These are phyloP conservation scores for Pinus tabuliformis DNA, from an alignment of 75 land plant species.

Conservation along the genomic window DNA sequence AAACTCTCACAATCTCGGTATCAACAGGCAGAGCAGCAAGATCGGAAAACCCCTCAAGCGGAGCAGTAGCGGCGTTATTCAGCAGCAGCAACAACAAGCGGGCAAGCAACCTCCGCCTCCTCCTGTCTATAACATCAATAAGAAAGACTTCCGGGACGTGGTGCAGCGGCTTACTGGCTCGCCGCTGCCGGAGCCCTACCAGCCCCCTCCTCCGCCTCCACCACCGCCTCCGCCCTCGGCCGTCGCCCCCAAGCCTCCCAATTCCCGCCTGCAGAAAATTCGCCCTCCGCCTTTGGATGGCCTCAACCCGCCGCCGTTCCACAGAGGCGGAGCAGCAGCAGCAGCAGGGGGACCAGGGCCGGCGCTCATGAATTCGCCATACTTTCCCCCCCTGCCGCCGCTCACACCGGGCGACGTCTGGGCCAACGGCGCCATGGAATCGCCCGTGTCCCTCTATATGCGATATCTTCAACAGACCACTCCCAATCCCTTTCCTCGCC, in stretches of 20 bases:
- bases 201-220: slow-evolving; percentile 2
- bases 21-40: too few species aligned
- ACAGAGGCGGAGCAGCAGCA: neutral
- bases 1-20: too few species aligned
- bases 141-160: slow-evolving; percentile 64
- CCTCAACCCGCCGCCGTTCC: neutral
- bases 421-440: neutral
- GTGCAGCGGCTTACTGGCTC: slow-evolving; percentile 78
- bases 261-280: slow-evolving; percentile 1
- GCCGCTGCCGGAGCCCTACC: slow-evolving; percentile 36
- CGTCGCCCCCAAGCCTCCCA: slow-evolving; percentile 2
- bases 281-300: slow-evolving; percentile 2
- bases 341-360: too few species aligned
- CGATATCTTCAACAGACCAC: neutral
- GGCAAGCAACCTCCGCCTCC: slow-evolving; percentile 38
- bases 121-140: slow-evolving; percentile 80
- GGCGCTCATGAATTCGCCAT: neutral
- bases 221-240: neutral
- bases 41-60: too few species aligned
- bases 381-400: neutral
- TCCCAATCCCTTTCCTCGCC: too few species aligned
- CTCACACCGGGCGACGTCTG: slow-evolving; percentile 1
- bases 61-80: neutral
- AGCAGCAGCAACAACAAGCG: neutral
- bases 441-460: neutral